A percentile compares a stretch with the other conserved stretches of the same genome.
Conservation (phyloP, 208 protist species). For the Jaenimonas drosophilae region DNA sequence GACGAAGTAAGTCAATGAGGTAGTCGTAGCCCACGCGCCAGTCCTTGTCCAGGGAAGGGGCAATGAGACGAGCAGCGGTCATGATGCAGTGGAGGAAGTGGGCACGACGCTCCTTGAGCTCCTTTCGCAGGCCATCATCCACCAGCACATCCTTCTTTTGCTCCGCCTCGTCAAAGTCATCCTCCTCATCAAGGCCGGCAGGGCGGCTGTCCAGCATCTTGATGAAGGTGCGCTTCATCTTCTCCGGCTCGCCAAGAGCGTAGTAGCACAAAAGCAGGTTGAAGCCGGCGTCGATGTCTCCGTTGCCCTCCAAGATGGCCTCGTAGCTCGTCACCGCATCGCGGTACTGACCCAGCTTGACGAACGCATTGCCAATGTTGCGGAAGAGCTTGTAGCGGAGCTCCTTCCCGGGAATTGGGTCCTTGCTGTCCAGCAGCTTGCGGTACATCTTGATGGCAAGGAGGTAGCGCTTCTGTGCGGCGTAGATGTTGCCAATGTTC, state of each 20-base stretch:
- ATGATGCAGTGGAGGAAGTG: slow-evolving; percentile 85
- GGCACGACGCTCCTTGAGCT: slow-evolving; percentile 71
- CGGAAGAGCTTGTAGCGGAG: slow-evolving; percentile 91
- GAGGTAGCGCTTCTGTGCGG: slow-evolving; percentile 93
- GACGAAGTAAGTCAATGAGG: slow-evolving; percentile 88
- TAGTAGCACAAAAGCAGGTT: slow-evolving; percentile 97
- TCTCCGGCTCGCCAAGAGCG: slow-evolving; percentile 89
- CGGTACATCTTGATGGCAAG: slow-evolving; percentile 96
- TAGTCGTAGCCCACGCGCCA: slow-evolving; percentile 93
- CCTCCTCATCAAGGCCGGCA: slow-evolving; percentile 43
- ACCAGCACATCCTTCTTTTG: slow-evolving; percentile 77
- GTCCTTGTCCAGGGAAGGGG: slow-evolving; percentile 88
- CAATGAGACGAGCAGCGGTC: slow-evolving; percentile 91
- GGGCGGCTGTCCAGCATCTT: slow-evolving; percentile 80
- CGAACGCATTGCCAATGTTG: slow-evolving; percentile 96
- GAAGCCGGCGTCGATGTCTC: slow-evolving; percentile 89
- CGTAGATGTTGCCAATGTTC: slow-evolving; percentile 98
- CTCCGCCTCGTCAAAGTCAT: slow-evolving; percentile 81
- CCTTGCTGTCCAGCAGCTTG: slow-evolving; percentile 93
- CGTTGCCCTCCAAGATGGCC: slow-evolving; percentile 86
- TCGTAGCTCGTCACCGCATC: slow-evolving; percentile 94
- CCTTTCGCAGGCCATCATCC: slow-evolving; percentile 65
- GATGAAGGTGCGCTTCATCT: slow-evolving; percentile 90
- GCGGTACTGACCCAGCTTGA: slow-evolving; percentile 95
- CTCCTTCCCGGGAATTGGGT: slow-evolving; percentile 78